Percentiles rank a stretch among this genome's conserved stretches.
phyloP scores from a whole-genome alignment of 495 filamentous ascomycete species.

The Daldinia loculata region DNA sequence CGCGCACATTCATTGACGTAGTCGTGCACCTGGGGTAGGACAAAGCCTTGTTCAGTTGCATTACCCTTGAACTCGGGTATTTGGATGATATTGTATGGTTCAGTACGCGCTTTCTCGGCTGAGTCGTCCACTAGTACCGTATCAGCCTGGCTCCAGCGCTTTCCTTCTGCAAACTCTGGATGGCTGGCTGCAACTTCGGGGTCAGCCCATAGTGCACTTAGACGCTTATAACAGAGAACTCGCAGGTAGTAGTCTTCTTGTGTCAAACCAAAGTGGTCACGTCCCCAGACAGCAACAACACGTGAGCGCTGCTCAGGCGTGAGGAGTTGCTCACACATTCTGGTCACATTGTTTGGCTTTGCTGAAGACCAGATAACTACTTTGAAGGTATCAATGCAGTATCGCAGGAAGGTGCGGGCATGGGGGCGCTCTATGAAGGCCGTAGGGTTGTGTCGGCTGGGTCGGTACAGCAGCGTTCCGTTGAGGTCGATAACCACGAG shows the following conservation, averaged over 20 bases:
- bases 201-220: slow-evolving; percentile 75
- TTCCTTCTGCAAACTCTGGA: slow-evolving; percentile 50
- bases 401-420: slow-evolving; percentile 70
- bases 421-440: slow-evolving; percentile 69
- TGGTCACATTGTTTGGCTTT: slow-evolving; percentile 69
- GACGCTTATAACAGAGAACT: slow-evolving; percentile 86
- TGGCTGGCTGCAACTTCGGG: slow-evolving; percentile 60
- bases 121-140: slow-evolving; percentile 92
- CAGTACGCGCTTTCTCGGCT: slow-evolving; percentile 74
- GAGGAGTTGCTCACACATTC: slow-evolving; percentile 67
- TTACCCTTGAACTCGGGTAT: slow-evolving; percentile 76
- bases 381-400: slow-evolving; percentile 70
- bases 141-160: slow-evolving; percentile 79
- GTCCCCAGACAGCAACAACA: slow-evolving; percentile 79
- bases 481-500: slow-evolving; percentile 92
- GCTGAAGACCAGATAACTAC: slow-evolving; percentile 96
- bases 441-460: slow-evolving; percentile 55
- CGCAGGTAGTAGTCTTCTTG: slow-evolving; percentile 69
- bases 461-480: slow-evolving; percentile 83
- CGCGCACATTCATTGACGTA: slow-evolving; percentile 56
- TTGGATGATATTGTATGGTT: slow-evolving; percentile 84
- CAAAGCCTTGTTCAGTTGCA: slow-evolving; percentile 42
- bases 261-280: slow-evolving; percentile 77
- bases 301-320: slow-evolving; percentile 47
- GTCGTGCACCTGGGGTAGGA: slow-evolving; percentile 59